These are phyloP conservation scores for Ceratobasidium sp. DNA, from an alignment of 1,284 basidiomycete species.

Conservation along the genomic window DNA sequence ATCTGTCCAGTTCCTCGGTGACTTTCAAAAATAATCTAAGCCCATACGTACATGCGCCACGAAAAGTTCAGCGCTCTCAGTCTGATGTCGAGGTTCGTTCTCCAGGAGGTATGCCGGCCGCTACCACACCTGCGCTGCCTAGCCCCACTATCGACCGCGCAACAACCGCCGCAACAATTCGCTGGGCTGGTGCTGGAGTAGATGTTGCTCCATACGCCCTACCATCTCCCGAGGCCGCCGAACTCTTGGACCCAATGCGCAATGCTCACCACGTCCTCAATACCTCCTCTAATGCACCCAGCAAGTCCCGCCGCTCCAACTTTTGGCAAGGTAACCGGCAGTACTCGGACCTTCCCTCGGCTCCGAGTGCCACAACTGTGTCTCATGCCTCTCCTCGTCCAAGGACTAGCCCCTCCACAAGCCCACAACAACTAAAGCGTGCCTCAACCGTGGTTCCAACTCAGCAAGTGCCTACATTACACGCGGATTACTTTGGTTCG, in stretches of 20 bases:
- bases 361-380: not conserved
- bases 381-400: not conserved
- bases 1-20: slow-evolving; percentile 34
- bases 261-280: slow-evolving; percentile 50
- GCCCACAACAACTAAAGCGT: slow-evolving; percentile 47
- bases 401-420: slow-evolving; percentile 3
- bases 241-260: slow-evolving; percentile 87
- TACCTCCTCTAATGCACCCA: not conserved
- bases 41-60: slow-evolving; percentile 53
- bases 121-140: slow-evolving; percentile 16
- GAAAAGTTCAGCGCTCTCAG: slow-evolving; percentile 54
- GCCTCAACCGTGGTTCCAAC: slow-evolving; percentile 10
- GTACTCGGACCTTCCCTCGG: slow-evolving; percentile 11
- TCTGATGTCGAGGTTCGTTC: slow-evolving; percentile 54
- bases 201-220: slow-evolving; percentile 74
- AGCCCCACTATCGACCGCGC: slow-evolving; percentile 52
- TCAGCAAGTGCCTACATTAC: not conserved
- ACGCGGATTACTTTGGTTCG: slow-evolving; percentile 32
- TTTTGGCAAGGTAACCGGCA: slow-evolving; percentile 49
- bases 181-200: slow-evolving; percentile 70
- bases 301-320: slow-evolving; percentile 52
- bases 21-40: slow-evolving; percentile 53
- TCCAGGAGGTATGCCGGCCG: slow-evolving; percentile 31
- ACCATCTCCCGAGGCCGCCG: slow-evolving; percentile 82
- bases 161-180: slow-evolving; percentile 84